Conservation (phyloP, 2,329 filamentous ascomycete species). For the Aspergillus terreus region DNA sequence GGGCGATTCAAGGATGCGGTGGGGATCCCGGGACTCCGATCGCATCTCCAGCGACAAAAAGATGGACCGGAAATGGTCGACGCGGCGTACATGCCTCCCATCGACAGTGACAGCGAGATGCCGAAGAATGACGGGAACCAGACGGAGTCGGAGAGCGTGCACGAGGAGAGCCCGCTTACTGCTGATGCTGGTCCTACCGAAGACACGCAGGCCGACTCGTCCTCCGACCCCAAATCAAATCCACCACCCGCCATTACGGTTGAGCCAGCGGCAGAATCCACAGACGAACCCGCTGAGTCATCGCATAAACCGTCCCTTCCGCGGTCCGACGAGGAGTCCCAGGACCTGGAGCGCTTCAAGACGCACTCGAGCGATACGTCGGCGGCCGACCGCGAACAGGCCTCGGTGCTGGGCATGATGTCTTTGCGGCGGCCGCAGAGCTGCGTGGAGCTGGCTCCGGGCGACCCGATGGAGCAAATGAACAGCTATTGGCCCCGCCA, state of each 20-base stretch:
- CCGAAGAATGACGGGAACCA: constrained; percentile 15
- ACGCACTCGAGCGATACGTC: constrained; percentile 28
- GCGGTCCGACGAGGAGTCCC: constrained; percentile 23
- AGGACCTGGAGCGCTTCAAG: constrained; percentile 26
- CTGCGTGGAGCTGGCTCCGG: constrained; percentile 22
- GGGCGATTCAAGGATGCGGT: constrained; percentile 84
- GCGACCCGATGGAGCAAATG: constrained; percentile 15
- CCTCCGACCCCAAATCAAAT: constrained; percentile 11
- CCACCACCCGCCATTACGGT: constrained; percentile 32
- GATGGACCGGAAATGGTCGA: constrained; percentile 31
- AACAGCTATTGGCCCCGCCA: constrained; percentile 38
- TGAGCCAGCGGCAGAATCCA: constrained; percentile 19
- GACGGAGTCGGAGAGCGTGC: constrained; percentile 15
- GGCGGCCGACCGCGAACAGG: constrained; percentile 25
- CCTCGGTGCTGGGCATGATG: constrained; percentile 24
- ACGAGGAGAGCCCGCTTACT: constrained; percentile 11
- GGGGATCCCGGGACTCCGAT: constrained; percentile 43
- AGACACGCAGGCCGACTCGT: constrained; percentile 7
- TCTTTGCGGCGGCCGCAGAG: constrained; percentile 38
- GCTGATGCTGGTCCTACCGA: constrained; percentile 9
- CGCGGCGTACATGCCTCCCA: constrained; percentile 21
- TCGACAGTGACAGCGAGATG: constrained; percentile 28
- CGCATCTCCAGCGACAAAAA: constrained; percentile 38
- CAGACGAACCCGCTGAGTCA: constrained; percentile 14
- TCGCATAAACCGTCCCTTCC: constrained; percentile 13